Evolutionary conservation across 139 green algal species (phyloP), one percentile per base, ranked within the genome.

Genomic region (Chloropicon primus): DNA sequence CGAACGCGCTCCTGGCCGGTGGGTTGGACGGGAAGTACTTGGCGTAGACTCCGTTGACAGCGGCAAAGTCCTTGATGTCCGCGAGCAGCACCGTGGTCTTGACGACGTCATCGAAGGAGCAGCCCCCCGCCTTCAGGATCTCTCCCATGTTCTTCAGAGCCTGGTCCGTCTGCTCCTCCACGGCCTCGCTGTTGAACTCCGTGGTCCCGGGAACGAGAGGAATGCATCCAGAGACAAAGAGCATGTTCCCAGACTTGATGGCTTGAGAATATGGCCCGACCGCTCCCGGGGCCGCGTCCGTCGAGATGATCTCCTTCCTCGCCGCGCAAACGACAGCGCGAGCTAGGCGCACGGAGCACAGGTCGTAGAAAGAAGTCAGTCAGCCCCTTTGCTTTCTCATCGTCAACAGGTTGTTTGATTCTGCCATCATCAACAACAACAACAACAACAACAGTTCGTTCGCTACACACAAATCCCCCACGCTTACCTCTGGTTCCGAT

Each of bases 1-100:
- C 90, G 85, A 93, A 97, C 54, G 87, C 91, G 23, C 90, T 89
- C 0, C 94, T 83, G 5, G 93, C 94, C 28, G 94, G 94, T 1
- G 91, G 91, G 54, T 94, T 76, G n/a, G 88, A 78, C 0, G 86
- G 77, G 84, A 97, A 98, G 80, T 89, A 94, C 72, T 84, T 89
- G 27, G 79, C 88, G 76, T 96, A 96, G 22, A 96, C 87, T 10
- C 74, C 90, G 78, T 98, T 98, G 5, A 98, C 91, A n/a, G 85
- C 89, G 17, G 79, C 84, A 85, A 98, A 98, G 83, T 98, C 92
- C 5, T 22, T 82, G 82, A 99, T 97, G 84, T 97, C 91, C 21
- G 86, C 85, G 10, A 93, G 80, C 53, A 99, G 85, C 75, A 98
- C 94, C 25, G 93, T 98, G 1, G 94, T 98, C 84, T 99, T 98